Evolutionary conservation across 306 rosid genomes (phyloP).

Genomic region (Alnus rubra): DNA sequence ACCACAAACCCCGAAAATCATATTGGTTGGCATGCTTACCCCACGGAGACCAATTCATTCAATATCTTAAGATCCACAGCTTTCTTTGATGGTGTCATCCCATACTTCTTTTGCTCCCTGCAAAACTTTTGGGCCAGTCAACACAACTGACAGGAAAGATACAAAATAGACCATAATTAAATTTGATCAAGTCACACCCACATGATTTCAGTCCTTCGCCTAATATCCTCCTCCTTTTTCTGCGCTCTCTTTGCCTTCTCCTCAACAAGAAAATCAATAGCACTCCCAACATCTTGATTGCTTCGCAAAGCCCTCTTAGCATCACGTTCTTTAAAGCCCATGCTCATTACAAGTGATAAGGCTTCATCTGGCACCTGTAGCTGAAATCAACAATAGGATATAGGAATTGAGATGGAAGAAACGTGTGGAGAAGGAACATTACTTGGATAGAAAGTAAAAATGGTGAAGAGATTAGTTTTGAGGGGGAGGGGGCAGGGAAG

Average conservation of each 20-base stretch:
- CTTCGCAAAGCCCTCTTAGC: constrained; percentile 78
- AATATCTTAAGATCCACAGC: constrained; percentile 78
- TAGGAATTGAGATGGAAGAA: background rate
- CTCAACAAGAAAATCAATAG: constrained; percentile 83
- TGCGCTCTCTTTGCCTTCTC: constrained; percentile 55
- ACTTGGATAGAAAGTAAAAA: background rate
- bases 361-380: constrained; percentile 87
- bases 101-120: constrained; percentile 88
- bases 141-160: constrained; percentile 13
- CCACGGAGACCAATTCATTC: constrained; percentile 69
- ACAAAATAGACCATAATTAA: constrained; percentile 12
- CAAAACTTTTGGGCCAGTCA: constrained; percentile 22
- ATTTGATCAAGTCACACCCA: constrained; percentile 28
- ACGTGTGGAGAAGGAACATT: background rate
- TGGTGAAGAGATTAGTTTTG: background rate
- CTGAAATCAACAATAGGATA: constrained; percentile 44
- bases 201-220: constrained; percentile 58
- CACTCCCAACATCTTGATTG: constrained; percentile 81
- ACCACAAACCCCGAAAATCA: background rate
- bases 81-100: constrained; percentile 68
- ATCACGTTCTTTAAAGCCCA: constrained; percentile 73
- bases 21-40: constrained; percentile 43
- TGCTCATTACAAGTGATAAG: constrained; percentile 79
- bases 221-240: constrained; percentile 61
- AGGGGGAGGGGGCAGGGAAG: background rate